Evolutionary conservation across 164 flowering plant species (phyloP).

Genomic region (Stephania cephalantha): DNA sequence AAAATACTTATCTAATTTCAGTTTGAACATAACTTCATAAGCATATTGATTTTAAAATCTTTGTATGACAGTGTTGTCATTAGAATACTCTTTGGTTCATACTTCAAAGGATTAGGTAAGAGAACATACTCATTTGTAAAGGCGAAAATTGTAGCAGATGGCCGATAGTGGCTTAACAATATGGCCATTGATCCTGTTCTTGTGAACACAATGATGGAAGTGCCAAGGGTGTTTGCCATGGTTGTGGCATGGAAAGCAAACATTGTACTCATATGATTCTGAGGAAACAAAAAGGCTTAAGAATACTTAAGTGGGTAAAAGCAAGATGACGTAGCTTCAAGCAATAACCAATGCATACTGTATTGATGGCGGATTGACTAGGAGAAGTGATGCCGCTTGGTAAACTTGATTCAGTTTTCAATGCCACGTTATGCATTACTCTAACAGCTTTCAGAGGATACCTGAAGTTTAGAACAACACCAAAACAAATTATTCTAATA

Average conservation of each 20-base stretch:
- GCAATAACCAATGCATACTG: slow-evolving; percentile 34
- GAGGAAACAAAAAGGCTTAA: slow-evolving; percentile 18
- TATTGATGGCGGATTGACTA: slow-evolving; percentile 25
- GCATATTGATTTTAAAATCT: background rate
- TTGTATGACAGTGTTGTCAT: background rate
- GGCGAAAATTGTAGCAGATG: slow-evolving; percentile 79
- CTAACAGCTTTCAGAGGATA: slow-evolving; percentile 91
- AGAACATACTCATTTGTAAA: slow-evolving; percentile 85
- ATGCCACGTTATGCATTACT: slow-evolving; percentile 95
- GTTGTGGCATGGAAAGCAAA: slow-evolving; percentile 91
- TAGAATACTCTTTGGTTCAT: background rate
- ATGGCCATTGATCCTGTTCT: slow-evolving; percentile 95
- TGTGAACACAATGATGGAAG: slow-evolving; percentile 91
- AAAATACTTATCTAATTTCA: background rate
- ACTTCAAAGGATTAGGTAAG: slow-evolving; percentile 1
- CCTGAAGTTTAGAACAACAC: slow-evolving; percentile 27
- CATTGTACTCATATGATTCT: slow-evolving; percentile 90
- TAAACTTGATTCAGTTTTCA: slow-evolving; percentile 74
- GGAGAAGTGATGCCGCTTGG: slow-evolving; percentile 35
- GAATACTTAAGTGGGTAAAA: background rate
- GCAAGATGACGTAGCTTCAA: background rate
- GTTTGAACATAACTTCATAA: background rate
- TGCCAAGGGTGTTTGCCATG: slow-evolving; percentile 82
- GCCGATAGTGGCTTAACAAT: slow-evolving; percentile 76
- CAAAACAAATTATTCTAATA: background rate